Conservation (phyloP, 768 basidiomycete species). For the Tulasnella sp. region DNA sequence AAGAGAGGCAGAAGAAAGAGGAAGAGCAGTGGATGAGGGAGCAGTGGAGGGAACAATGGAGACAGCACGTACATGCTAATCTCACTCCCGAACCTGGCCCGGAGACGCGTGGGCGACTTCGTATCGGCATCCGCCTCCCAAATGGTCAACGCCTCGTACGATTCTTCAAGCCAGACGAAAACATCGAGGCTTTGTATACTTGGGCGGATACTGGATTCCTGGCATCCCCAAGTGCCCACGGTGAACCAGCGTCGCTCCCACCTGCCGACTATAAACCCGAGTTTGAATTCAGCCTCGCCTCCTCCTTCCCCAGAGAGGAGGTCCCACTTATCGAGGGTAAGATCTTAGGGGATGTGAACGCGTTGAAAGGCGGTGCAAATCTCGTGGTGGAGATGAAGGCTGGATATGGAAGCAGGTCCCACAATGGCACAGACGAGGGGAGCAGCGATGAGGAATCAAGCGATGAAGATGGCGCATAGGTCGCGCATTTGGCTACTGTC, state of each 20-base stretch:
- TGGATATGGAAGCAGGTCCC: background rate
- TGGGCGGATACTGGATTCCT: conserved; percentile 56
- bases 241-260: conserved; percentile 22
- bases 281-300: conserved; percentile 64
- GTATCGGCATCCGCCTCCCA: conserved; percentile 44
- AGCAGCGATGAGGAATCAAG: no score
- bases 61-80: conserved; percentile 30
- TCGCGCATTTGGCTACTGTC: no score
- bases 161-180: conserved; percentile 38
- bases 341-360: conserved; percentile 20
- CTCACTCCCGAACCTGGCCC: conserved; percentile 26
- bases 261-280: conserved; percentile 32
- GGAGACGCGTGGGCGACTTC: conserved; percentile 33
- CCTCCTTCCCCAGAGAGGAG: conserved; percentile 47
- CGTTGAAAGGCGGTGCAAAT: conserved; percentile 24
- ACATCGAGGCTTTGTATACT: conserved; percentile 56
- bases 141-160: conserved; percentile 44
- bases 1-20: conserved; percentile 24
- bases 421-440: no score
- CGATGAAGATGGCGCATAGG: no score
- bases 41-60: conserved; percentile 15
- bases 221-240: conserved; percentile 33
- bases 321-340: conserved; percentile 32
- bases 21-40: conserved; percentile 18
- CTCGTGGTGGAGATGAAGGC: conserved; percentile 46